Evolutionary conservation across 768 basidiomycete species (phyloP).

Genomic region (Hemileccinum impolitum): DNA sequence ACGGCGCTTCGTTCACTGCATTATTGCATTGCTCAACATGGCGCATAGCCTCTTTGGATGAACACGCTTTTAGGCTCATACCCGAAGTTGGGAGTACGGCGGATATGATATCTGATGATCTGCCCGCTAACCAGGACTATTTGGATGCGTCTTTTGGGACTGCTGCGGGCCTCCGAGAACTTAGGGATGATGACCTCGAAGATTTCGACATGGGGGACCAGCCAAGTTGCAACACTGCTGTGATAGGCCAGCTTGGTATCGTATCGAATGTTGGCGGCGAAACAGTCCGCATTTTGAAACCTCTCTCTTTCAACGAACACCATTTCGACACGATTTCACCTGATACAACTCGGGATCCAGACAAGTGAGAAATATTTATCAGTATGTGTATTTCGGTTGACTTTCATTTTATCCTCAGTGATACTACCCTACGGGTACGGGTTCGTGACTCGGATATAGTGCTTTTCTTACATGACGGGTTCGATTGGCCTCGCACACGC

Average conservation of each 20-base stretch:
- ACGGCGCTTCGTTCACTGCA: background rate
- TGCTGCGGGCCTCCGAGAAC: slow-evolving; percentile 70
- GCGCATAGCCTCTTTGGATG: slow-evolving; percentile 67
- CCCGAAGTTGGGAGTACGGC: slow-evolving; percentile 78
- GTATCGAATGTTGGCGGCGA: slow-evolving; percentile 75
- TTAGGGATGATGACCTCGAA: slow-evolving; percentile 70
- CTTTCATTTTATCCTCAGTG: slow-evolving; percentile 36
- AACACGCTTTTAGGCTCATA: slow-evolving; percentile 69
- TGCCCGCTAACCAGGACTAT: slow-evolving; percentile 87
- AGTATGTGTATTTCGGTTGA: slow-evolving; percentile 3
- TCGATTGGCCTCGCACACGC: slow-evolving; percentile 88
- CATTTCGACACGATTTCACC: slow-evolving; percentile 67
- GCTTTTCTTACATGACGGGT: slow-evolving; percentile 85
- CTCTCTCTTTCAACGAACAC: slow-evolving; percentile 67
- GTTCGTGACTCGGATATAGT: slow-evolving; percentile 60
- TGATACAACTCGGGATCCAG: slow-evolving; percentile 43
- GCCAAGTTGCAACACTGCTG: slow-evolving; percentile 11
- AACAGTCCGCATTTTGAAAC: slow-evolving; percentile 74
- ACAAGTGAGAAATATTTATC: slow-evolving; percentile 40
- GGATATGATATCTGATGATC: slow-evolving; percentile 89
- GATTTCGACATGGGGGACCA: slow-evolving; percentile 48
- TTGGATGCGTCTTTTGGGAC: slow-evolving; percentile 79
- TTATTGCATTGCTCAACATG: slow-evolving; percentile 2
- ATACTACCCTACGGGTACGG: slow-evolving; percentile 50
- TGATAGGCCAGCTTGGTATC: slow-evolving; percentile 35